Evolutionary conservation across 2,329 filamentous ascomycete genomes (phyloP).

Genomic region (Endothia cerciana): DNA sequence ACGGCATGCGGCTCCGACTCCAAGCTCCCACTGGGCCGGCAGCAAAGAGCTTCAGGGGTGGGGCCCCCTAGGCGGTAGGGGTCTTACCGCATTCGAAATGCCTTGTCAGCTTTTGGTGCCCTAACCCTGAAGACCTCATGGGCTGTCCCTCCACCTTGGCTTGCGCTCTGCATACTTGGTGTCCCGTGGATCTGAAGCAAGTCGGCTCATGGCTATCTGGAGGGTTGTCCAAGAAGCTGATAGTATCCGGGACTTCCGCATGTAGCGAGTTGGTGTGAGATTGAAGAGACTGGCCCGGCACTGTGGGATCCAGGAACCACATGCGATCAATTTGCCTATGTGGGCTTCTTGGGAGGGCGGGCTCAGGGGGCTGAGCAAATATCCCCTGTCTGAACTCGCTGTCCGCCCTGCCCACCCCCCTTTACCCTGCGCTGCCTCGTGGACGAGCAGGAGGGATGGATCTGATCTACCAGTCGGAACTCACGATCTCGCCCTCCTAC

Average conservation of each 20-base stretch:
- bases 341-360: background rate
- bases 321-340: constrained; percentile 8
- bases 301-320: constrained; percentile 4
- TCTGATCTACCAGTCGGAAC: constrained; percentile 14
- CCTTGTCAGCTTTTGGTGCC: background rate
- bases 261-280: background rate
- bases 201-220: background rate
- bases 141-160: background rate
- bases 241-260: background rate
- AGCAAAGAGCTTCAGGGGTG: background rate
- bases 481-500: constrained; percentile 14
- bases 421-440: constrained; percentile 7
- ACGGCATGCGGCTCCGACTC: background rate
- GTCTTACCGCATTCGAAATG: constrained; percentile 5
- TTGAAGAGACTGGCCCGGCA: background rate
- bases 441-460: background rate
- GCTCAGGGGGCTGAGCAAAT: constrained; percentile 13
- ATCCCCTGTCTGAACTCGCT: constrained; percentile 3
- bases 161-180: too few relatives aligned
- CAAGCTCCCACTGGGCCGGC: background rate
- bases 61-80: constrained; percentile 2
- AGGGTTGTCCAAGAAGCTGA: background rate
- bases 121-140: background rate
- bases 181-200: too few relatives aligned
- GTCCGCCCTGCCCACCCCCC: background rate